These are phyloP conservation scores for Aspergillus pseudoterreus DNA, from an alignment of 2,329 filamentous ascomycete genomes.

Conservation along the genomic window DNA sequence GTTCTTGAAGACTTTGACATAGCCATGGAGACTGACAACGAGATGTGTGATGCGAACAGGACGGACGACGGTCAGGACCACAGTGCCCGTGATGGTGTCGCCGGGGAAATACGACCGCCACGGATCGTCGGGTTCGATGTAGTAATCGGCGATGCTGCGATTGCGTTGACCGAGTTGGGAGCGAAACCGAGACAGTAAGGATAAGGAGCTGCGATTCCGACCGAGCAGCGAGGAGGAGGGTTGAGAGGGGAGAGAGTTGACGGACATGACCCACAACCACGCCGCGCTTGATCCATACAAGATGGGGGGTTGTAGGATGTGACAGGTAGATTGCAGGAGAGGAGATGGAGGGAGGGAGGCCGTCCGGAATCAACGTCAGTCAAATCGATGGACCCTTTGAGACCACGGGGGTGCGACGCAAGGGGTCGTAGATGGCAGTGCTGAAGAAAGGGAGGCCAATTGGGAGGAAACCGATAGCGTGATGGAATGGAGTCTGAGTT, in stretches of 20 bases:
- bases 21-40: slow-evolving; percentile 60
- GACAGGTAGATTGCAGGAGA: slow-evolving; percentile 1
- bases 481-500: neutral
- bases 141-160: slow-evolving; percentile 58
- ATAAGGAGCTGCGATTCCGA: slow-evolving; percentile 41
- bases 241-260: slow-evolving; percentile 31
- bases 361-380: neutral
- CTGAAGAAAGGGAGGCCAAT: neutral
- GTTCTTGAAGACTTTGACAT: slow-evolving; percentile 63
- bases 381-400: too few species aligned
- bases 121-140: slow-evolving; percentile 60
- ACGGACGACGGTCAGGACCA: slow-evolving; percentile 58
- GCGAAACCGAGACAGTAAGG: slow-evolving; percentile 52
- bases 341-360: neutral
- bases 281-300: slow-evolving; percentile 33
- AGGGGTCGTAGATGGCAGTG: neutral
- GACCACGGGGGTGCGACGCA: neutral
- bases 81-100: slow-evolving; percentile 58
- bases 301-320: slow-evolving; percentile 8
- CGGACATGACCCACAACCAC: slow-evolving; percentile 39
- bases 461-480: neutral
- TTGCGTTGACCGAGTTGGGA: slow-evolving; percentile 52
- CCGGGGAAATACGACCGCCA: slow-evolving; percentile 61
- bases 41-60: slow-evolving; percentile 62
- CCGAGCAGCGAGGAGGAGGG: slow-evolving; percentile 33